Evolutionary conservation across 2,329 filamentous ascomycete species (phyloP).

Genomic region (Ascocoryne sarcoides): DNA sequence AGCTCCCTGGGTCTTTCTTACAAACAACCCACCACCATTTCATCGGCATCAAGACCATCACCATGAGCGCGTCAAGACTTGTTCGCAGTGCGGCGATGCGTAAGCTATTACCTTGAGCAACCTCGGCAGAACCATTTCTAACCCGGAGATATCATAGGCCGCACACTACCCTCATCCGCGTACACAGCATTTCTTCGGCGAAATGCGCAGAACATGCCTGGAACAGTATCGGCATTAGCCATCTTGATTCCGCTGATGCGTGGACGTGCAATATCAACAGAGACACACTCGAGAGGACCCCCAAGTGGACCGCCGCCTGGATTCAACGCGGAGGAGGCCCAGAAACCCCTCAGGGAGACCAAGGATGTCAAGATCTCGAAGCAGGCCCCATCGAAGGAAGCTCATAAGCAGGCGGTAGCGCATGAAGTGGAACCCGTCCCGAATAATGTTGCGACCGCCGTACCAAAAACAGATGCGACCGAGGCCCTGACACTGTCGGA

Average conservation of each 20-base stretch:
- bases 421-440: constrained; percentile 22
- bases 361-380: constrained; percentile 24
- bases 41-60: constrained; percentile 8
- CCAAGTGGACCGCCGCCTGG: constrained; percentile 56
- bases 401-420: constrained; percentile 17
- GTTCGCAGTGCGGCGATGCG: constrained; percentile 27
- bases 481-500: constrained; percentile 41
- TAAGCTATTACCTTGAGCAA: not conserved
- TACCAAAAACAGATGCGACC: constrained; percentile 26
- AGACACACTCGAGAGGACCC: constrained; percentile 41
- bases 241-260: constrained; percentile 45
- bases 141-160: constrained; percentile 18
- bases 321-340: constrained; percentile 61
- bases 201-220: constrained; percentile 26
- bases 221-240: constrained; percentile 39
- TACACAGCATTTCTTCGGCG: constrained; percentile 27
- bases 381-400: constrained; percentile 22
- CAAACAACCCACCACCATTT: constrained; percentile 3
- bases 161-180: constrained; percentile 24
- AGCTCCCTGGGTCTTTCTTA: no score
- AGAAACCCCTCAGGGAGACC: constrained; percentile 46
- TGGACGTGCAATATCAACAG: constrained; percentile 48
- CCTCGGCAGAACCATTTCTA: constrained; percentile 1
- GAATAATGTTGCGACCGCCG: constrained; percentile 20
- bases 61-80: constrained; percentile 30